Base-by-base conservation (phyloP, 345 rosid genomes). In the Brassica rapa region DNA sequence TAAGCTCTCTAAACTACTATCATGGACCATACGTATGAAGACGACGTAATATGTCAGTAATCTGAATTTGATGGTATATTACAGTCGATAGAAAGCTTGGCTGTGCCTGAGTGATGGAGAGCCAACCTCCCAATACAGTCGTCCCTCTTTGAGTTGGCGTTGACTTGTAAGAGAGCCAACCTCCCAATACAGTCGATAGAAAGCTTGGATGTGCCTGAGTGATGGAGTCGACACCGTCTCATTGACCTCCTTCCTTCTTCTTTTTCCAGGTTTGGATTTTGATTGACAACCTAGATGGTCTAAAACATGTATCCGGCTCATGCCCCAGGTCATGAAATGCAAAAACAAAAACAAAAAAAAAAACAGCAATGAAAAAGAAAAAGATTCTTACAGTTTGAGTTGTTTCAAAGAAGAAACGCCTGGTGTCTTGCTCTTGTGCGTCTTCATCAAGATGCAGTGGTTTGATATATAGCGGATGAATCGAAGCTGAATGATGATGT, bases 391-490 rank as follows among this genome's bases (percentile, higher is more conserved):
- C 97, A 57, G 71, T 70, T 78, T 73, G 4, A 49, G 71, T 56
- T 83, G 84, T 63, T 73, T 85, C 11, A 82, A 37, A 62, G 82
- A 62, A 75, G 73, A 32, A 62, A 53, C 66, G 19, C 59, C 43
- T 56, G 79, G 74, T 74, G 73, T 77, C 65, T 67, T 77, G 25
- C 88, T 74, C 78, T 79, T 67, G 6, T 75, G 73, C 72, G 78
- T 85, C 86, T 78, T 81, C 66, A 74, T 76, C 65, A 85, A 35
- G 74, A 43, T 65, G 74, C 71, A 78, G 78, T 51, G 78, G 65
- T 78, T 74, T 37, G 97, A 87, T 73, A 85, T 55, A 72, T 92
- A 95, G 61, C 97, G 87, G 6, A 88, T 78, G 73, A 94, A 90
- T 14, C 80, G 86, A 86, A 94, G 98, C 98, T 91, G 89, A 71